Evolutionary conservation across 2,329 filamentous ascomycete species (phyloP).

Genomic region (Cytospora paraplurivora): DNA sequence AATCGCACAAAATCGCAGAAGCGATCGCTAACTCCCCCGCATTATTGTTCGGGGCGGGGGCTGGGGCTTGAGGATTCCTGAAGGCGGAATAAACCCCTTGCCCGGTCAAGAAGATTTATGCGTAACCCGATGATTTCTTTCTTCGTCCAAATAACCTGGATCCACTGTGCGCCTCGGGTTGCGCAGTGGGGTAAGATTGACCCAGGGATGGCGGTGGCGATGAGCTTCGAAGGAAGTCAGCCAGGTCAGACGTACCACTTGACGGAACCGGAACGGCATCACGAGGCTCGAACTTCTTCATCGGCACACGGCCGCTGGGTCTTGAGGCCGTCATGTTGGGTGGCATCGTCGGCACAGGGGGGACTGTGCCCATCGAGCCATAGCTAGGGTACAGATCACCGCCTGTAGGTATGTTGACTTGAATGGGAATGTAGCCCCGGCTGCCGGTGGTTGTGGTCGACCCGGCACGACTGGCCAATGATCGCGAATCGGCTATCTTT

Average conservation of each 20-base stretch:
- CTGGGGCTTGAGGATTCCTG: not conserved
- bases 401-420: conserved; percentile 50
- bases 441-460: conserved; percentile 31
- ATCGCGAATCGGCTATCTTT: conserved; percentile 39
- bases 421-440: conserved; percentile 54
- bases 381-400: conserved; percentile 45
- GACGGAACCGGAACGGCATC: conserved; percentile 47
- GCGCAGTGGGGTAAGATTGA: conserved; percentile 9
- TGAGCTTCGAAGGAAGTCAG: conserved; percentile 71
- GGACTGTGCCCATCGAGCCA: conserved; percentile 34
- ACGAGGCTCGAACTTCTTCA: conserved; percentile 61
- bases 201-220: conserved; percentile 55
- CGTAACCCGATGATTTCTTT: conserved; percentile 26
- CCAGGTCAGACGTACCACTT: conserved; percentile 66
- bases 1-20: not conserved
- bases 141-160: conserved; percentile 26
- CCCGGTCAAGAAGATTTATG: conserved; percentile 5
- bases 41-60: not conserved
- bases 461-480: conserved; percentile 45
- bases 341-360: conserved; percentile 28
- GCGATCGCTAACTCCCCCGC: not conserved
- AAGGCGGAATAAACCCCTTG: not conserved
- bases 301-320: conserved; percentile 46
- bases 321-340: conserved; percentile 19
- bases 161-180: conserved; percentile 10